Base-by-base conservation (phyloP, 2,329 filamentous ascomycete species). In the Thermoascus crustaceus region DNA sequence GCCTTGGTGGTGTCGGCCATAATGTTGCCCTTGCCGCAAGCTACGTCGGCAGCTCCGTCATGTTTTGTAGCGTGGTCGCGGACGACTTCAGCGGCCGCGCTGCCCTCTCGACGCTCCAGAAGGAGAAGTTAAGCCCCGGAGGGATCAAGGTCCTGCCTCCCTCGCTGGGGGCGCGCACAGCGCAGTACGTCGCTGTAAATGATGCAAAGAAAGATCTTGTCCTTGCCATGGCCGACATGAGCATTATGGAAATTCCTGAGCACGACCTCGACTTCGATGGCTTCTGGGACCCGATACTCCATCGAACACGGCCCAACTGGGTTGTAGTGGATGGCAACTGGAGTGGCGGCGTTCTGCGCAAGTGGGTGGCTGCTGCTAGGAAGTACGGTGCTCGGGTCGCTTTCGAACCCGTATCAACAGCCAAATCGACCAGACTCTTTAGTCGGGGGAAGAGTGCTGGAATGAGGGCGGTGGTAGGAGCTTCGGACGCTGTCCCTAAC, bases 181-280 rank as follows among this genome's bases (percentile, higher is more conserved):
- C 88, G 1, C 87, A 95, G 57, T 96, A 96, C 56, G 76, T 96
- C 3, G 83, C 89, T 10, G 69, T 96, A 45, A 98, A 96, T 55
- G 84, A 93, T 53, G 69, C 69, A 1, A 76, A 81, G 40, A 93
- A 87, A 58, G 82, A 88, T 44, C 75, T 98, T 2, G 72, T 88
- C n/a, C 63, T 95, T 43, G 89, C 87, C 30, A 94, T 95, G 85
- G 88, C 89, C 4, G 91, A 96, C 55, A 95, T 96, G 87, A 75
- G 71, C 37, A 89, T 94, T 48, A 75, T 94, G 24, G 70, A 77
- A 46, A 58, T 61, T 5, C 60, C 66, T 2, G 57, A 59, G 24
- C 27, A 52, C 13, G 40, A 49, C 7, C 53, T 65, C 21, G 60
- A 69, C 32, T 66, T 71, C 29, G 52, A 60, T 11, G 46, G 44